phyloP scores from a whole-genome alignment of 2,329 filamentous ascomycete genomes.

The Arthrobotrys musiformis region DNA sequence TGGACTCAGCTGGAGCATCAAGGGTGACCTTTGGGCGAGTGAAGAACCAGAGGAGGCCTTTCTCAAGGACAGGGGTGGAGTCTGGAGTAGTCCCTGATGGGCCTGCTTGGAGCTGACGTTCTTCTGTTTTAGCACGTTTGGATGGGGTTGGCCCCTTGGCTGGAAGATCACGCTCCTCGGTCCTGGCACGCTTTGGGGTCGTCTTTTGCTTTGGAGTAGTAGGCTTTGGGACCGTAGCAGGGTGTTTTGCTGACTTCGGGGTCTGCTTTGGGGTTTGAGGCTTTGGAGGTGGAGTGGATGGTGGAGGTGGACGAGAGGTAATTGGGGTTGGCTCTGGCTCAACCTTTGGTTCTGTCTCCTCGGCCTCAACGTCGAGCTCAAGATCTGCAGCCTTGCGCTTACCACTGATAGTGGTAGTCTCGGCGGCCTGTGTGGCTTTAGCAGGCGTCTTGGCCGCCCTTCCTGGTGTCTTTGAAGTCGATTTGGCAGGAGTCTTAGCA shows the following conservation, averaged over 20 bases:
- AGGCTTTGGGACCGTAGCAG: slow-evolving; percentile 58
- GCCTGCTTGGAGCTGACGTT: slow-evolving; percentile 22
- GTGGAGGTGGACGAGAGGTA: slow-evolving; percentile 33
- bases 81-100: background rate
- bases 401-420: slow-evolving; percentile 33
- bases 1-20: slow-evolving; percentile 72
- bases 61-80: slow-evolving; percentile 73
- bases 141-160: slow-evolving; percentile 38
- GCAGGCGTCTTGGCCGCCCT: slow-evolving; percentile 21
- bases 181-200: slow-evolving; percentile 24
- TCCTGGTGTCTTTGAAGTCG: slow-evolving; percentile 19
- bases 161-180: slow-evolving; percentile 53
- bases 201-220: slow-evolving; percentile 38
- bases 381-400: slow-evolving; percentile 44
- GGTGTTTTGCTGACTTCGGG: slow-evolving; percentile 57
- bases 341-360: slow-evolving; percentile 3
- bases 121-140: slow-evolving; percentile 49
- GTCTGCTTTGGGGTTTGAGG: slow-evolving; percentile 36
- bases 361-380: slow-evolving; percentile 14
- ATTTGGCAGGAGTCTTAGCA: slow-evolving; percentile 55
- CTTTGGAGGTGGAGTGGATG: slow-evolving; percentile 37
- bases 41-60: slow-evolving; percentile 92
- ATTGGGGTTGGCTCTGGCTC: slow-evolving; percentile 18
- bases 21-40: slow-evolving; percentile 79
- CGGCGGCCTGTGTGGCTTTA: background rate